phyloP scores from a whole-genome alignment of 805 yeast genomes.

The Spencermartinsiella europaea region DNA sequence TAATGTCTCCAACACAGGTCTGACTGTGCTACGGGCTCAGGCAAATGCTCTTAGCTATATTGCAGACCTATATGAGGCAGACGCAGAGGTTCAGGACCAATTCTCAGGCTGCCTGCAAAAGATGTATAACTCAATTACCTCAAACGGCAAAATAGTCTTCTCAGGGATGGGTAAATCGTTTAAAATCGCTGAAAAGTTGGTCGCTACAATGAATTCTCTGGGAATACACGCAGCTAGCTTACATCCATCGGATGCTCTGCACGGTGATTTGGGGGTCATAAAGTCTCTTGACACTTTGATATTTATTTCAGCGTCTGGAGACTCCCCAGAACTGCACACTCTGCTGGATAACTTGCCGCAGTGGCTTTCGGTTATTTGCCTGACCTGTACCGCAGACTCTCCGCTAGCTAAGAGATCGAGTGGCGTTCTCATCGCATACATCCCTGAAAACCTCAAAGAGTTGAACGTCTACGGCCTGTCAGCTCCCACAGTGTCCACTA shows the following conservation, averaged over 20 bases:
- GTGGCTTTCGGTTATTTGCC: slow-evolving; percentile 49
- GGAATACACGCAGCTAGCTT: slow-evolving; percentile 61
- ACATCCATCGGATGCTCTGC: slow-evolving; percentile 86
- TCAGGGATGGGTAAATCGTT: slow-evolving; percentile 83
- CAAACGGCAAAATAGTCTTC: slow-evolving; percentile 65
- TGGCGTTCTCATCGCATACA: slow-evolving; percentile 55
- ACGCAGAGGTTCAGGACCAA: slow-evolving; percentile 23
- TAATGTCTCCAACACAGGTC: slow-evolving; percentile 41
- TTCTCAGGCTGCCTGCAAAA: slow-evolving; percentile 29
- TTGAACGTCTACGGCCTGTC: slow-evolving; percentile 66
- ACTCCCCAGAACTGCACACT: slow-evolving; percentile 65
- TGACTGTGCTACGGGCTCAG: slow-evolving; percentile 32
- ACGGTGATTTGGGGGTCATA: slow-evolving; percentile 80
- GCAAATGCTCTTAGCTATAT: slow-evolving; percentile 33
- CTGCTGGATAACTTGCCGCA: slow-evolving; percentile 54
- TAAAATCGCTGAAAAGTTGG: slow-evolving; percentile 72
- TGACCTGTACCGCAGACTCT: slow-evolving; percentile 60
- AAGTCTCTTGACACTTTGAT: slow-evolving; percentile 53
- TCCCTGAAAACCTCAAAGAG: slow-evolving; percentile 57
- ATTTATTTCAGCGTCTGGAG: slow-evolving; percentile 74
- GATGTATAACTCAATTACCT: slow-evolving; percentile 37
- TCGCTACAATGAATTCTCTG: slow-evolving; percentile 77
- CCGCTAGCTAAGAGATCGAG: slow-evolving; percentile 47
- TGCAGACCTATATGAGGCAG: slow-evolving; percentile 24
- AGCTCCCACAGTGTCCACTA: slow-evolving; percentile 84